phyloP scores from a whole-genome alignment of 305 asterid genomes.

The Withania somnifera region DNA sequence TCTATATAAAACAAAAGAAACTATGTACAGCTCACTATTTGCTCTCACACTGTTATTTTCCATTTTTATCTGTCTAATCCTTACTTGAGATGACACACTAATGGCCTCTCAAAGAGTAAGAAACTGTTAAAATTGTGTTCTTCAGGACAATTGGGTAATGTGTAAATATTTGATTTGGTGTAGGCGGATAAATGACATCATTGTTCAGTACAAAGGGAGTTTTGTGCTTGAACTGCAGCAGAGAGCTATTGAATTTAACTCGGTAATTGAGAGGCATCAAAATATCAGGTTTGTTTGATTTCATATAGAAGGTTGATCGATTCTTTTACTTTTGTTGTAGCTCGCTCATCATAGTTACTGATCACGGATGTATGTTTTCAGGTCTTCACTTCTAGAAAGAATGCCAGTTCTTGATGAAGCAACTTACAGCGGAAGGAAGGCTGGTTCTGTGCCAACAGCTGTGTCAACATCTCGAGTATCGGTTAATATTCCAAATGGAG shows the following conservation, averaged over 20 bases:
- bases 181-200: conserved; percentile 75
- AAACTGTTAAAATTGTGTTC: background rate
- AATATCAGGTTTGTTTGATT: conserved; percentile 55
- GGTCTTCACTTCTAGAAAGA: conserved; percentile 82
- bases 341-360: background rate
- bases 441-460: conserved; percentile 64
- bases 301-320: background rate
- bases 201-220: conserved; percentile 61
- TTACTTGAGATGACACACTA: background rate
- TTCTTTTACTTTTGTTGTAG: background rate
- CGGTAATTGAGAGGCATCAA: conserved; percentile 66
- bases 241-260: conserved; percentile 87
- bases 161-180: conserved; percentile 13
- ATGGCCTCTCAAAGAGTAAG: background rate
- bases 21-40: background rate
- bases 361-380: conserved; percentile 23
- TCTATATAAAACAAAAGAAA: background rate
- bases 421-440: conserved; percentile 67
- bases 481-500: conserved; percentile 78
- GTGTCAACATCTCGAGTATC: conserved; percentile 65
- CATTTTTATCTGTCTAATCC: background rate
- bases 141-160: background rate
- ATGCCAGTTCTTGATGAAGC: conserved; percentile 98
- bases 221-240: conserved; percentile 91
- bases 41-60: background rate